These are phyloP conservation scores for Fusarium metavorans DNA, from an alignment of 2,329 filamentous ascomycete species.

Conservation along the genomic window DNA sequence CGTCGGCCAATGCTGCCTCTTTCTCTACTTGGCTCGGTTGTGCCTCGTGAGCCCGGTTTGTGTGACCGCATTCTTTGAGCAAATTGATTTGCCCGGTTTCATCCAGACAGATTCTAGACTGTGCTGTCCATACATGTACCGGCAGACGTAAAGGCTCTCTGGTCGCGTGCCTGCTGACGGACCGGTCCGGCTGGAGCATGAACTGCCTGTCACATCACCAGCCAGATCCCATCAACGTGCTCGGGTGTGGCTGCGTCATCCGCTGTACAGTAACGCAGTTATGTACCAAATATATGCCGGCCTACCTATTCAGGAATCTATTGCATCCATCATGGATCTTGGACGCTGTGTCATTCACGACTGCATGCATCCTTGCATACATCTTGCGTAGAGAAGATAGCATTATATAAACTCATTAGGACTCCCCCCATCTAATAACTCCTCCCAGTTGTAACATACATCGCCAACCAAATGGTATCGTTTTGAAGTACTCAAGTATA, in stretches of 20 bases:
- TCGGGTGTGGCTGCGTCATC: constrained; percentile 19
- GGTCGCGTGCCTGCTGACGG: constrained; percentile 33
- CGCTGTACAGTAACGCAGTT: background rate
- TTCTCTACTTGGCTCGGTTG: background rate
- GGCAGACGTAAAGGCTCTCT: background rate
- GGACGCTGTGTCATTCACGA: background rate
- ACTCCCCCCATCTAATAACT: background rate
- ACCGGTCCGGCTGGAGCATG: constrained; percentile 21
- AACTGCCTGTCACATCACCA: background rate
- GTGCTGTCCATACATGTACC: background rate
- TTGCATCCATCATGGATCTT: background rate
- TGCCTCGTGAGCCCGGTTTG: background rate
- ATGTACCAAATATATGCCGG: background rate
- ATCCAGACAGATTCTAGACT: background rate
- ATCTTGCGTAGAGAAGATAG: background rate
- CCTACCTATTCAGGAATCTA: background rate
- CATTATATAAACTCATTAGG: background rate
- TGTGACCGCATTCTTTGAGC: constrained; percentile 15
- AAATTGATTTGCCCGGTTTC: constrained; percentile 14
- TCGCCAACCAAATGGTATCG: constrained; percentile 3
- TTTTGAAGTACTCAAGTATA: background rate
- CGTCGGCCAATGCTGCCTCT: background rate
- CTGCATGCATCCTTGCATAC: background rate
- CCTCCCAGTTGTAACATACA: background rate
- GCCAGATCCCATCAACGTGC: background rate